These are phyloP conservation scores for Picea sitchensis DNA, from an alignment of 75 land plant genomes.

Conservation along the genomic window DNA sequence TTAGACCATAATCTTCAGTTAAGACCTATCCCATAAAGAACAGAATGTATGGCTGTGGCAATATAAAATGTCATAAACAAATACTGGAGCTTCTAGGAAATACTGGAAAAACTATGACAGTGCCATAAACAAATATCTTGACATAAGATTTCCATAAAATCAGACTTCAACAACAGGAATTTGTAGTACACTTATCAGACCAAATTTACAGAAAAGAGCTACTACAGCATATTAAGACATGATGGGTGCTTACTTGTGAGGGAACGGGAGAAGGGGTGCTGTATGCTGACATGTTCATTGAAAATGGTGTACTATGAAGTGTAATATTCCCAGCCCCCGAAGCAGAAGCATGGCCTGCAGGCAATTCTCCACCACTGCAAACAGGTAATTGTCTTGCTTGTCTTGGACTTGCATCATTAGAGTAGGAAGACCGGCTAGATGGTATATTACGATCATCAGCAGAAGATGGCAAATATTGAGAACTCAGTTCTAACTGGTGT, in stretches of 20 bases:
- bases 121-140: too few relatives aligned
- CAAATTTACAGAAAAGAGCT: neutral
- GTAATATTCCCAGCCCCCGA: constrained; percentile 5
- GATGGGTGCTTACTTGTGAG: constrained; percentile 29
- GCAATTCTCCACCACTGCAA: constrained; percentile 14
- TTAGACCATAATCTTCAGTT: too few relatives aligned
- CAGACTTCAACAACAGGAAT: too few relatives aligned
- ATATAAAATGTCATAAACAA: too few relatives aligned
- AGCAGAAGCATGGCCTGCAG: constrained; percentile 11
- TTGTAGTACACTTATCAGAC: neutral
- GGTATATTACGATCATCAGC: constrained; percentile 26
- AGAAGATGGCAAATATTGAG: constrained; percentile 21
- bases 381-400: constrained; percentile 27
- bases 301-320: neutral
- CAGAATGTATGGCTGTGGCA: too few relatives aligned
- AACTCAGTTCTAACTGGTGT: constrained; percentile 29
- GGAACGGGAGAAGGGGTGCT: constrained; percentile 50
- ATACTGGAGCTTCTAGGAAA: too few relatives aligned
- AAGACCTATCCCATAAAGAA: too few relatives aligned
- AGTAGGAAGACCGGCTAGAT: constrained; percentile 23
- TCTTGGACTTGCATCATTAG: constrained; percentile 40
- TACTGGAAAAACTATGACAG: too few relatives aligned
- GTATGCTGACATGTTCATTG: constrained; percentile 19
- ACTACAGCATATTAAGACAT: too few relatives aligned
- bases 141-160: too few relatives aligned